Evolutionary conservation across 768 basidiomycete genomes (phyloP), one percentile per base, ranked within the genome.

Genomic region (Mycena venus): DNA sequence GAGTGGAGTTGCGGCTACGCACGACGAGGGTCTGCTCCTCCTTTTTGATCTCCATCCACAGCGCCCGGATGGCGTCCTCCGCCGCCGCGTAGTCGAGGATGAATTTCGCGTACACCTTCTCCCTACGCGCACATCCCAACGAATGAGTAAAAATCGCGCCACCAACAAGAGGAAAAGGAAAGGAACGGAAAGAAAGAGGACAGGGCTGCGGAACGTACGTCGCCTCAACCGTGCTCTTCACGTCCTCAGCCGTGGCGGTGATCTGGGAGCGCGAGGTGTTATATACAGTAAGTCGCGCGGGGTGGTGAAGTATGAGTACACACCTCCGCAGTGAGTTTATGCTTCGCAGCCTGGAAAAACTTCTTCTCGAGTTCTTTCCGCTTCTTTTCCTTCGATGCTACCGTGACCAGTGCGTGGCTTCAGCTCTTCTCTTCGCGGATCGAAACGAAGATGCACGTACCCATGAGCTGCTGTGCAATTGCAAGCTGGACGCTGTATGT

Each of bases 1-100:
- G 23, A 17, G 27, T 21, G 14, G 15, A 21, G 44, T 17, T 1
- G n/a, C 27, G 2, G 25, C 12, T 23, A 47, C 78, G 64, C 36
- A 77, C 78, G 5, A 68, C 23, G 23, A 79, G 68, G 17, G 44
- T 63, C 34, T 73, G 23, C 59, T 74, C 76, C 44, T 77, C 78
- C 34, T 72, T 47, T 60, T 69, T 69, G 60, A 81, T 72, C 58
- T 72, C 68, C 62, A 70, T 53, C 80, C 79, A 81, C 21, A 81
- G 60, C 38, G 56, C 65, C 7, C 77, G 77, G 42, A 81, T 81
- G n/a, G 61, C 40, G 64, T 81, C 80, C 65, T 81, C 80, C 17
- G 66, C 61, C 3, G 76, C 61, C 11, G 78, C 77, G 63, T 81
- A 79, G 29, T 79, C 76, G 47, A 76, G 29, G 15, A 77, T 15